A percentile compares a stretch with the other conserved stretches of the same genome.
These are phyloP conservation scores for Calycina herbarum DNA, from an alignment of 2,329 filamentous ascomycete species.

Conservation along the genomic window DNA sequence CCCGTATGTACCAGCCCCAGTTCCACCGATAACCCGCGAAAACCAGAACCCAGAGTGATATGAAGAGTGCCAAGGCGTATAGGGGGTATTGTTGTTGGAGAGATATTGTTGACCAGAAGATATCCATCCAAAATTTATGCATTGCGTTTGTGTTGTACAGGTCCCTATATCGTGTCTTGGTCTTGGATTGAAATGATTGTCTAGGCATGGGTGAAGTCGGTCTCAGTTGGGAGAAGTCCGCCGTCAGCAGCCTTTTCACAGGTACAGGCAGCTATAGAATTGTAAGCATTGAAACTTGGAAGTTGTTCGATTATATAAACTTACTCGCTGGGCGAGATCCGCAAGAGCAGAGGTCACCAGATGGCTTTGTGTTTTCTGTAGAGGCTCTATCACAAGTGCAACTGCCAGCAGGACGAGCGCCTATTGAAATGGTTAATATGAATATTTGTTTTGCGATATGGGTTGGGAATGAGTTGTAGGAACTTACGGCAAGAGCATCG, in stretches of 20 bases:
- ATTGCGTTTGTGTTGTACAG: constrained; percentile 1
- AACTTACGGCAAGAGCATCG: constrained; percentile 74
- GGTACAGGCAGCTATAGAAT: constrained; percentile 64
- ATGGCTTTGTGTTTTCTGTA: constrained; percentile 64
- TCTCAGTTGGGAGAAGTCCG: constrained; percentile 67
- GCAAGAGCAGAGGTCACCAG: constrained; percentile 70
- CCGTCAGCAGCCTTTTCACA: constrained; percentile 72
- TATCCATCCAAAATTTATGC: neutral
- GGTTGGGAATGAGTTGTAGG: constrained; percentile 33
- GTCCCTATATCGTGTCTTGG: neutral
- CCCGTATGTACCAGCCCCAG: neutral
- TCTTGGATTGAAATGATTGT: neutral
- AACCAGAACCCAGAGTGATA: neutral
- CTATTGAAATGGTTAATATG: constrained; percentile 19
- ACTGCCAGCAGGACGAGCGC: constrained; percentile 70
- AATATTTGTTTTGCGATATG: neutral
- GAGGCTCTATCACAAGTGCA: constrained; percentile 78
- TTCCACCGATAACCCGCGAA: neutral
- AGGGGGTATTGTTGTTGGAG: neutral
- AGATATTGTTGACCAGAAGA: neutral
- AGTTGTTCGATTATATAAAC: constrained; percentile 34
- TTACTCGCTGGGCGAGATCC: constrained; percentile 71
- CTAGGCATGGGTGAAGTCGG: constrained; percentile 74
- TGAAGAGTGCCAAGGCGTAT: constrained; percentile 6
- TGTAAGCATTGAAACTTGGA: constrained; percentile 10